A percentile compares a stretch with the other conserved stretches of the same genome.
Conservation (phyloP, 441 rosid genomes). For the Flueggea neowawraea region DNA sequence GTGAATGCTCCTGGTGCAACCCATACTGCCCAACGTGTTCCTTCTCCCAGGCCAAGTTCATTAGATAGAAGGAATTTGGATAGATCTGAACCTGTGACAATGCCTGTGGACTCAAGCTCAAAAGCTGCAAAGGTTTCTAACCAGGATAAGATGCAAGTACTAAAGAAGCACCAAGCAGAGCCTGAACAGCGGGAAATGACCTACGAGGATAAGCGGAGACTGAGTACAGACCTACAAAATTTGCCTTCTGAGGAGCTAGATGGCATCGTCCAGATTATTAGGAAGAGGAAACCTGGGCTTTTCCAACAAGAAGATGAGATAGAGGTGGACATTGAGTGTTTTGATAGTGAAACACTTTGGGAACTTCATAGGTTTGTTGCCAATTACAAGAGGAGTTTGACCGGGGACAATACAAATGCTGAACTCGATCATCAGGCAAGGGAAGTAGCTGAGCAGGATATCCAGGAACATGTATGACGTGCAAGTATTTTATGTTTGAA, state of each 20-base stretch:
- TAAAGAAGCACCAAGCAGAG: constrained; percentile 70
- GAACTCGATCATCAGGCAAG: constrained; percentile 42
- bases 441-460: constrained; percentile 30
- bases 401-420: constrained; percentile 40
- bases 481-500: constrained; percentile 9
- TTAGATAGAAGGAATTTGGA: constrained; percentile 43
- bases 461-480: constrained; percentile 41
- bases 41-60: constrained; percentile 14
- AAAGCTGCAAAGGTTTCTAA: constrained; percentile 2
- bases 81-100: constrained; percentile 45
- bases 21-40: constrained; percentile 7
- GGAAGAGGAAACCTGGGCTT: constrained; percentile 67
- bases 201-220: constrained; percentile 89
- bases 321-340: constrained; percentile 88
- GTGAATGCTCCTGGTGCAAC: constrained; percentile 10
- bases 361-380: constrained; percentile 72
- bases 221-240: constrained; percentile 71
- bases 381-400: constrained; percentile 42
- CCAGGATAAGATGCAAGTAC: constrained; percentile 44
- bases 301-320: constrained; percentile 84
- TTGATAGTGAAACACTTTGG: constrained; percentile 88
- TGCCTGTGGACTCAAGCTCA: constrained; percentile 30
- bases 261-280: constrained; percentile 81
- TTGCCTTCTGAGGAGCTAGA: constrained; percentile 92
- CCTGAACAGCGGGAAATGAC: constrained; percentile 84